A percentile compares a stretch with the other conserved stretches of the same genome.
Conservation (phyloP, 352 stramenopile genomes). For the Globisporangium radiosum region DNA sequence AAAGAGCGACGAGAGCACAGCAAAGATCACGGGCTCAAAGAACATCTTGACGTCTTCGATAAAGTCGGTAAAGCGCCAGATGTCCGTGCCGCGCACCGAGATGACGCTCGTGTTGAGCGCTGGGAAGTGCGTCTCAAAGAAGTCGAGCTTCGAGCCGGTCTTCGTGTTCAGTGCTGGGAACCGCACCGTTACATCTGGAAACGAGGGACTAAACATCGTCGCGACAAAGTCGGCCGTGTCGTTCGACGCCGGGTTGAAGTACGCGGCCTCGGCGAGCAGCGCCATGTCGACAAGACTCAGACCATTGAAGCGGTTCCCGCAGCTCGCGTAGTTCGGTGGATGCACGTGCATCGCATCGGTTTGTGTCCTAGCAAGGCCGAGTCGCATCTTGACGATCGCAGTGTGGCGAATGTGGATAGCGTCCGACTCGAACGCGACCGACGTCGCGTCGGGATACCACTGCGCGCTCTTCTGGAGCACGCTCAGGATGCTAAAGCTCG, state of each 20-base stretch:
- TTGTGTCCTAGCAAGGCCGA: conserved; percentile 50
- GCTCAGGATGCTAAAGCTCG: conserved; percentile 70
- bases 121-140: conserved; percentile 76
- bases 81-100: conserved; percentile 83
- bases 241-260: conserved; percentile 84
- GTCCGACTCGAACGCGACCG: conserved; percentile 47
- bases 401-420: conserved; percentile 80
- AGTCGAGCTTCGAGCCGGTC: conserved; percentile 78
- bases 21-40: conserved; percentile 86
- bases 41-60: conserved; percentile 91
- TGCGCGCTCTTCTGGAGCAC: conserved; percentile 61
- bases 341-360: conserved; percentile 31
- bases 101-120: conserved; percentile 82
- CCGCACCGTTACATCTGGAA: conserved; percentile 43
- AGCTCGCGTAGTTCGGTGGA: conserved; percentile 67
- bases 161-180: conserved; percentile 73
- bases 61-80: conserved; percentile 87
- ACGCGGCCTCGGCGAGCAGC: conserved; percentile 81
- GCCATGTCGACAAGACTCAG: conserved; percentile 77
- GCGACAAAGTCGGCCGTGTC: conserved; percentile 61
- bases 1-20: conserved; percentile 84
- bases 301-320: conserved; percentile 65
- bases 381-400: conserved; percentile 77
- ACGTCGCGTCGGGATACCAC: conserved; percentile 78
- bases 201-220: conserved; percentile 47